Base-by-base conservation (phyloP, 495 filamentous ascomycete genomes). In the Parachaetomium inaequale region DNA sequence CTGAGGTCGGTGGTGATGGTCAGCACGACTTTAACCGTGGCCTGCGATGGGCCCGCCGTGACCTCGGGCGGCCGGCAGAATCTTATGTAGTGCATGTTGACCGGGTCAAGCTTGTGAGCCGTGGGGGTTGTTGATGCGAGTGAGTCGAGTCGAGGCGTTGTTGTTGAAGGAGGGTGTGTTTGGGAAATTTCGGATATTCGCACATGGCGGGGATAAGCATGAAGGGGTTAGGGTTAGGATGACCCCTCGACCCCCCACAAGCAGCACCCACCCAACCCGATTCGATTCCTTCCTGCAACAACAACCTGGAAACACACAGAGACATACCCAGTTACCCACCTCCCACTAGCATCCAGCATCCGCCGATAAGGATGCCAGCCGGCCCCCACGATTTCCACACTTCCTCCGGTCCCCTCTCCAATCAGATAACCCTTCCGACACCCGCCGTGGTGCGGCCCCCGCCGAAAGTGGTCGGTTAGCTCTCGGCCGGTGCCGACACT, bases 1-100 rank as follows among this genome's bases (percentile, higher is more conserved):
- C 93, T 92, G 8, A 98, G 78, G 69, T 98, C 94, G 40, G 93
- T 94, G 42, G 91, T 91, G 71, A 98, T 85, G 54, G 91, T 92
- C 58, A 97, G 77, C 55, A 74, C 80, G 6, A 80, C 45, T 14
- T 74, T 76, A 53, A 76, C 70, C 26, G 57, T 36, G 50, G 76
- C 75, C 31, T 72, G 72, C 58, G 71, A 70, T 53, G 77, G 26
- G 11, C 62, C 59, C 21, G 64, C 64, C 54, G 74, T 76, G 57
- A 82, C 63, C 60, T 76, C 76, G 0, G 89, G 87, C 1, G 86
- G 76, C 53, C 92, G 89, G 38, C 92, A 73, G 58, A 92, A 85
- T 29, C 89, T 87, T 61, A 92, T 83, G 76, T 93, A 94, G 67
- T 90, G 87, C 84, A 86, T 87, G 17, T 29, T 56, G 31, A 17